Base-by-base conservation (phyloP, 2,329 filamentous ascomycete genomes). In the Neodidymelliopsis sp. region DNA sequence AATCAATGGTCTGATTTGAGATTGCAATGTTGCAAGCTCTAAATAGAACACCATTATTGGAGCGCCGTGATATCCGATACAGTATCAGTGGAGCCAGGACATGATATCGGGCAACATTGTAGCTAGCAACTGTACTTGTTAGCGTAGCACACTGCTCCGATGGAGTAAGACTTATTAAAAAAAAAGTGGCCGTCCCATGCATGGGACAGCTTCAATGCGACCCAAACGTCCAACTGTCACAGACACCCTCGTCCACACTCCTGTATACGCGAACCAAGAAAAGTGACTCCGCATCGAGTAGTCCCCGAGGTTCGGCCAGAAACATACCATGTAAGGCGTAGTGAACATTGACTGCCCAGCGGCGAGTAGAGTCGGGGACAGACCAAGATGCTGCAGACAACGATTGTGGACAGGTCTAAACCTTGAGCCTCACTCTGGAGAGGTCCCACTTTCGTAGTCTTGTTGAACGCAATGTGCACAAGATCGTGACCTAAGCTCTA, bases 341-440 rank as follows among this genome's bases (percentile, higher is more conserved):
- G 12, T 18, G 4, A 10, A 7, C 40, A 44, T 29, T 35, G 16
- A 41, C 12, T 15, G 11, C 35, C 29, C 28, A 40, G 36, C 15
- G 12, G 35, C 19, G 25, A 36, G 24, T 7, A 40, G 11, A 24
- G 20, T 30, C 15, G 25, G 28, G 53, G 49, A 31, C 37, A 43
- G 53, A 45, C 48, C 49, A 40, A 45, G 37, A 43, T 34, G 38
- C 43, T 54, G 52, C 56, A 54, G 45, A 33, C 53, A 38, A 54
- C 53, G 30, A 56, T 36, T 45, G 62, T 60, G 54, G 71, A 73
- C 69, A 74, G 70, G 71, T 56, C 72, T 63, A 70, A 57, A 61
- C 72, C 70, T 73, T 73, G 70, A 73, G 61, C 65, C 69, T 72
- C 71, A 71, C 69, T 69, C 67, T 62, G 52, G 67, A 69, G 69